A percentile compares a stretch with the other conserved stretches of the same genome.
These are phyloP conservation scores for Antarctomyces pellizariae DNA, from an alignment of 495 filamentous ascomycete species.

Conservation along the genomic window DNA sequence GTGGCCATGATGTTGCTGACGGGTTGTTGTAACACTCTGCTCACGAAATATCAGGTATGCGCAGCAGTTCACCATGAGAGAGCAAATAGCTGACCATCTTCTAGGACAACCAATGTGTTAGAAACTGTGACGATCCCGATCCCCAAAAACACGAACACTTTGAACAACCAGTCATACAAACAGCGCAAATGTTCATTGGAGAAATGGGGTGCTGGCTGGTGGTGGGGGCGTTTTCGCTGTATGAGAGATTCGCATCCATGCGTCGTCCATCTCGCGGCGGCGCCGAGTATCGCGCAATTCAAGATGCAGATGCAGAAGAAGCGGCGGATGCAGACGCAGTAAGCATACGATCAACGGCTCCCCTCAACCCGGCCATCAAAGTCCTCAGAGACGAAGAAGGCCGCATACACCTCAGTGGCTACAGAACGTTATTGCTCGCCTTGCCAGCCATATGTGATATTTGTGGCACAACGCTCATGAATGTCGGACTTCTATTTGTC, in stretches of 20 bases:
- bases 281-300: conserved; percentile 41
- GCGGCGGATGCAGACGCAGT: conserved; percentile 24
- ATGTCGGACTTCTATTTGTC: conserved; percentile 79
- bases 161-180: conserved; percentile 92
- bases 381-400: conserved; percentile 19
- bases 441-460: conserved; percentile 88
- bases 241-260: conserved; percentile 28
- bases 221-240: conserved; percentile 38
- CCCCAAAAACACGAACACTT: conserved; percentile 45
- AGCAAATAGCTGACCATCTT: conserved; percentile 4
- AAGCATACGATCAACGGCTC: conserved; percentile 16
- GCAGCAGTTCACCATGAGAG: not conserved
- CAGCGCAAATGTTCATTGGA: conserved; percentile 82
- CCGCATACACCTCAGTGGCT: conserved; percentile 38
- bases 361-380: conserved; percentile 26
- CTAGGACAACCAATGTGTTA: conserved; percentile 89
- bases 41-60: conserved; percentile 81
- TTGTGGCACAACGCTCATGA: conserved; percentile 87
- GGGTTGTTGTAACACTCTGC: conserved; percentile 87
- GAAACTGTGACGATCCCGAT: conserved; percentile 59
- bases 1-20: conserved; percentile 77
- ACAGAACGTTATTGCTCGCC: conserved; percentile 52
- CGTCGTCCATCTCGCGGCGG: conserved; percentile 16
- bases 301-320: conserved; percentile 15
- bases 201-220: conserved; percentile 87